Evolutionary conservation across 805 yeast species (phyloP).

Genomic region (Yamadazyma laniorum): DNA sequence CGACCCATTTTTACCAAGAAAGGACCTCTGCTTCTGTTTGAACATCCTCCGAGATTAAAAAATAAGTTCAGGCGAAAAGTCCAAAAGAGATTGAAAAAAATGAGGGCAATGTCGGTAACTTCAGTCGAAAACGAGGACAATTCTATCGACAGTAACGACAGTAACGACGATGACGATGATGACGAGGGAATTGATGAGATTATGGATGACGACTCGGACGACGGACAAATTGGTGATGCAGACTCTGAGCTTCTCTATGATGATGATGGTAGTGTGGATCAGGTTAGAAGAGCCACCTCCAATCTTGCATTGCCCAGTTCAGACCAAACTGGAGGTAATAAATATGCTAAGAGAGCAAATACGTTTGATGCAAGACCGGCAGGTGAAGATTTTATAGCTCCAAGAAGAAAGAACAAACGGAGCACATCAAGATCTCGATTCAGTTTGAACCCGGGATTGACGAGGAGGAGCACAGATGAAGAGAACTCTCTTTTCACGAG

Average conservation of each 20-base stretch:
- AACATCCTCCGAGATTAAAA: constrained; percentile 1
- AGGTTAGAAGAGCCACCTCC: constrained; percentile 27
- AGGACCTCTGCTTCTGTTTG: constrained; percentile 3
- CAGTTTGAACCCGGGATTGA: not conserved
- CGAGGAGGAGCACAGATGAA: constrained; percentile 14
- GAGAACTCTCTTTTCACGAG: constrained; percentile 15
- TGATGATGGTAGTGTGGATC: constrained; percentile 3
- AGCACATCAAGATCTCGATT: not conserved
- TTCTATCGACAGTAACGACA: constrained; percentile 23
- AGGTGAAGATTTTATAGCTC: not conserved
- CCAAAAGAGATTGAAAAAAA: constrained; percentile 9
- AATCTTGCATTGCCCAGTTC: constrained; percentile 32
- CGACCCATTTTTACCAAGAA: constrained; percentile 32
- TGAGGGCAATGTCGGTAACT: constrained; percentile 12
- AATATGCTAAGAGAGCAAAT: constrained; percentile 38
- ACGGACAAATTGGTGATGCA: constrained; percentile 8
- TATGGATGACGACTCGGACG: constrained; percentile 11
- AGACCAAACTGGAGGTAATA: constrained; percentile 38
- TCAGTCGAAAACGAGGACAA: constrained; percentile 20
- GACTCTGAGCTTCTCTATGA: not conserved
- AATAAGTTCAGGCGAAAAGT: constrained; percentile 3
- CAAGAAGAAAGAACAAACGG: not conserved
- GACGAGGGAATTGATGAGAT: constrained; percentile 22
- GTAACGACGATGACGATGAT: constrained; percentile 14
- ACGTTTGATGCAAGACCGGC: constrained; percentile 27